Conservation (phyloP, 106 monocot genomes). For the Cymbidium sinense region DNA sequence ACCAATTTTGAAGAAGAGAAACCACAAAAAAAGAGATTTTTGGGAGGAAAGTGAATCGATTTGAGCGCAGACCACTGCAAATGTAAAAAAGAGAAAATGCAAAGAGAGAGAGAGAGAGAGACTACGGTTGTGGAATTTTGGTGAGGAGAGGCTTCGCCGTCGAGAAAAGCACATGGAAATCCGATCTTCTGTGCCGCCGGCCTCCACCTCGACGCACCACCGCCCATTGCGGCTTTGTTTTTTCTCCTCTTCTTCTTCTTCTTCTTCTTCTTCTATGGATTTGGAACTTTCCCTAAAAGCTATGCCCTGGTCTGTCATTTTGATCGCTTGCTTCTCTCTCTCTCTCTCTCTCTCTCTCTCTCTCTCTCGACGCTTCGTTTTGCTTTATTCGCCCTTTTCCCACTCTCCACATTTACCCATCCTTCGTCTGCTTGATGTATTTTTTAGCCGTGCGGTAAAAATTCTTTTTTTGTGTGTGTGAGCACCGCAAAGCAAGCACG, state of each 20-base stretch:
- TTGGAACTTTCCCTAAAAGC: constrained; percentile 1
- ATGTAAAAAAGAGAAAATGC: neutral
- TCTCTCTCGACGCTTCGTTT: neutral
- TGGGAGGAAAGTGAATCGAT: neutral
- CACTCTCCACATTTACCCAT: neutral
- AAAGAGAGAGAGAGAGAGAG: neutral
- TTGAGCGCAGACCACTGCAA: neutral
- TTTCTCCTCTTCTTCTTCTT: neutral
- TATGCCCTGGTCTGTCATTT: neutral
- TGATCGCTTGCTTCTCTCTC: neutral
- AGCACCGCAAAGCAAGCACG: too few relatives aligned
- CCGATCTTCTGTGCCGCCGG: constrained; percentile 36
- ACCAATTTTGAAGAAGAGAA: neutral
- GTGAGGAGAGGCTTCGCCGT: constrained; percentile 10
- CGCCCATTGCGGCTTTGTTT: constrained; percentile 20
- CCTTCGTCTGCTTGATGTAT: neutral
- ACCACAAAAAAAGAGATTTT: neutral
- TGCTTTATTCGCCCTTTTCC: neutral
- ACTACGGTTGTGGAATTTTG: constrained; percentile 14
- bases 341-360: constrained; percentile 8
- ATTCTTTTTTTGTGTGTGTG: too few relatives aligned
- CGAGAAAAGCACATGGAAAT: constrained; percentile 52
- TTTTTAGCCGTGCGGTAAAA: too few relatives aligned
- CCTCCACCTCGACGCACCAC: constrained; percentile 41
- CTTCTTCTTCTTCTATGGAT: constrained; percentile 13